Evolutionary conservation across 352 stramenopile genomes (phyloP).

Genomic region (Pythium dissimile): DNA sequence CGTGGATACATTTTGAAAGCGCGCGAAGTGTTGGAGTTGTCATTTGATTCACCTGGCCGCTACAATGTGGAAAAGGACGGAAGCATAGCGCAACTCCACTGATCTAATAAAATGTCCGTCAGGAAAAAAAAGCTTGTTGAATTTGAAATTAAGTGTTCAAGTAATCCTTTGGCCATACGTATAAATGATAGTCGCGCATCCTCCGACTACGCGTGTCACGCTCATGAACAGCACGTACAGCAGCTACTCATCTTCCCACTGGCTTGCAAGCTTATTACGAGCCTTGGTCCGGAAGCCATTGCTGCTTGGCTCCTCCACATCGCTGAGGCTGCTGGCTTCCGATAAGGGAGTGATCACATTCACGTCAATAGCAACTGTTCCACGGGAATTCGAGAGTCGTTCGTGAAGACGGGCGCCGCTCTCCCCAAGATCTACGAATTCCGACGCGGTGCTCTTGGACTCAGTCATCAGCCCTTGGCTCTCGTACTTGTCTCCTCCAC

Average conservation of each 20-base stretch:
- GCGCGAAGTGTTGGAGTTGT: slow-evolving; percentile 35
- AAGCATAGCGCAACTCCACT: too few species aligned
- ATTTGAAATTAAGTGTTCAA: too few species aligned
- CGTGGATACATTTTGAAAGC: slow-evolving; percentile 50
- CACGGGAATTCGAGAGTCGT: slow-evolving; percentile 7
- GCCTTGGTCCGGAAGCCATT: slow-evolving; percentile 24
- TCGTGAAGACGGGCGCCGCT: slow-evolving; percentile 9
- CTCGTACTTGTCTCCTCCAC: not conserved
- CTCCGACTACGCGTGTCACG: too few species aligned
- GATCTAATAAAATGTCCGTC: not conserved
- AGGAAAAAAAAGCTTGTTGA: too few species aligned
- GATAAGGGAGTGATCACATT: slow-evolving; percentile 23
- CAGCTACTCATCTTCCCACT: slow-evolving; percentile 24
- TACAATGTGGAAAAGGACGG: slow-evolving; percentile 39
- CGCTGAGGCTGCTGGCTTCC: slow-evolving; percentile 23
- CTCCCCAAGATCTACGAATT: slow-evolving; percentile 16
- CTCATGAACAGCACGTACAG: too few species aligned
- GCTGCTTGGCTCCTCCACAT: slow-evolving; percentile 29
- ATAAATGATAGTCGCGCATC: slow-evolving; percentile 20
- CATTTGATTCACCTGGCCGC: slow-evolving; percentile 39
- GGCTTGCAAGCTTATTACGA: slow-evolving; percentile 25
- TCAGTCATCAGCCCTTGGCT: slow-evolving; percentile 7
- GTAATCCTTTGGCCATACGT: too few species aligned
- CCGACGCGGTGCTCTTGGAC: not conserved
- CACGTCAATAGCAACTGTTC: slow-evolving; percentile 22